These are phyloP conservation scores for Collybia mongolica DNA, from an alignment of 768 basidiomycete species.

Conservation along the genomic window DNA sequence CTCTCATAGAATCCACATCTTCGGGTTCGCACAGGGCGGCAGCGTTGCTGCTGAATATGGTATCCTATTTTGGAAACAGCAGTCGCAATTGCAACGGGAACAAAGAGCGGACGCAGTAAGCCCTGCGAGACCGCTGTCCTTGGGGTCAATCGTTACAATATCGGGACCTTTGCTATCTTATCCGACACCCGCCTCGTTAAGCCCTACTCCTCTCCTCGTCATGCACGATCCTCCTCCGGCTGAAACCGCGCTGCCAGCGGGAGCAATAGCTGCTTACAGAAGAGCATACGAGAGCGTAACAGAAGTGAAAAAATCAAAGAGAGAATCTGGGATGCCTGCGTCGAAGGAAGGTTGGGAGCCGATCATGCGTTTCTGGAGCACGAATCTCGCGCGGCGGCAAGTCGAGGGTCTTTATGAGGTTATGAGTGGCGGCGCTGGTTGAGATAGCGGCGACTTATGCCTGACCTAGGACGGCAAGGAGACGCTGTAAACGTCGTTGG, in stretches of 20 bases:
- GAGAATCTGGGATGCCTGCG: too few species aligned
- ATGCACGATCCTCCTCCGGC: constrained; percentile 53
- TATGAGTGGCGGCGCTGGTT: constrained; percentile 36
- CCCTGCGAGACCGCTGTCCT: constrained; percentile 20
- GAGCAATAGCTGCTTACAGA: constrained; percentile 47
- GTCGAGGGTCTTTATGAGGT: constrained; percentile 70
- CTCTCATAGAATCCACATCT: constrained; percentile 64
- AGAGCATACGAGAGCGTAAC: constrained; percentile 69
- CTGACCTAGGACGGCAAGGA: too few species aligned
- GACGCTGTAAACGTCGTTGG: too few species aligned
- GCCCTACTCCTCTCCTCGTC: constrained; percentile 62
- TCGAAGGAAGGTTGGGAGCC: constrained; percentile 85
- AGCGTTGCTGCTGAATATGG: constrained; percentile 71
- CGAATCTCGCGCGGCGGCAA: constrained; percentile 53
- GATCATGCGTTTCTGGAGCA: constrained; percentile 88
- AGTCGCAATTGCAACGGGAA: constrained; percentile 19
- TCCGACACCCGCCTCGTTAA: constrained; percentile 53
- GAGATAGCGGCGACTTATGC: too few species aligned
- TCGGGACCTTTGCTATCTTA: constrained; percentile 78
- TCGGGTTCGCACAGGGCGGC: constrained; percentile 86
- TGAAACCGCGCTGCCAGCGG: constrained; percentile 39
- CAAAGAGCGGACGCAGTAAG: constrained; percentile 1
- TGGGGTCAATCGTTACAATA: constrained; percentile 70
- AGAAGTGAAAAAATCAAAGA: constrained; percentile 41
- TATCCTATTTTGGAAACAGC: constrained; percentile 52